Evolutionary conservation across 2,329 filamentous ascomycete species (phyloP).

Genomic region (Alternaria triticina): DNA sequence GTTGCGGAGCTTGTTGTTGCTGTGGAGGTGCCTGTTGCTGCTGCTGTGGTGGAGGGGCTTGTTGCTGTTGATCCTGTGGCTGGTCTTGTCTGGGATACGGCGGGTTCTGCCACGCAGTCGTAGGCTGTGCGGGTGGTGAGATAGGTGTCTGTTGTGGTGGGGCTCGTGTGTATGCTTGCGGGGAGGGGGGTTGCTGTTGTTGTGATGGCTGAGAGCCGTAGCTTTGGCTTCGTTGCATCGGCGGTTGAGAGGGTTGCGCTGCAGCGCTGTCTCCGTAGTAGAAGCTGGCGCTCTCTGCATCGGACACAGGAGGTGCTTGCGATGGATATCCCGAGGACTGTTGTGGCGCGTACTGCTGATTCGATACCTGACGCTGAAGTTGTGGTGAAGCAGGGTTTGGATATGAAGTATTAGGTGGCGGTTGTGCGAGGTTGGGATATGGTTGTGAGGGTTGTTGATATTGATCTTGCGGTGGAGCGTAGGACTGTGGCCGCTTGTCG

Average conservation of each 20-base stretch:
- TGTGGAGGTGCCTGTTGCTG: slow-evolving; percentile 25
- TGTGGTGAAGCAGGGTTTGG: slow-evolving; percentile 46
- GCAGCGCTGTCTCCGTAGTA: slow-evolving; percentile 42
- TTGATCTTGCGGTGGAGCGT: slow-evolving; percentile 36
- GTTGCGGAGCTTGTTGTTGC: slow-evolving; percentile 20
- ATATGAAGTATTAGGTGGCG: slow-evolving; percentile 32
- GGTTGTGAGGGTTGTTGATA: slow-evolving; percentile 46
- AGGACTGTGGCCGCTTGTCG: slow-evolving; percentile 41
- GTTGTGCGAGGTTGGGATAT: slow-evolving; percentile 43
- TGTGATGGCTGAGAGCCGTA: slow-evolving; percentile 41
- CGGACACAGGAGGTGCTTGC: slow-evolving; percentile 43
- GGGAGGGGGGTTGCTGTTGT: slow-evolving; percentile 43
- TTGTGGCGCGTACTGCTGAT: slow-evolving; percentile 44
- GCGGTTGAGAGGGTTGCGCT: slow-evolving; percentile 28
- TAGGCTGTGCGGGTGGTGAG: slow-evolving; percentile 39
- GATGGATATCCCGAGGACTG: slow-evolving; percentile 38
- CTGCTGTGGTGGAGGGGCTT: slow-evolving; percentile 29
- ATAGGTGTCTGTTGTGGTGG: slow-evolving; percentile 37
- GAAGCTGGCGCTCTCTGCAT: slow-evolving; percentile 42
- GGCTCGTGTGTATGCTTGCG: slow-evolving; percentile 39
- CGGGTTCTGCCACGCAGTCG: slow-evolving; percentile 39
- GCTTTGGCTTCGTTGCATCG: slow-evolving; percentile 39
- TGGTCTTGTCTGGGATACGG: slow-evolving; percentile 42
- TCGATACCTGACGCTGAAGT: slow-evolving; percentile 43
- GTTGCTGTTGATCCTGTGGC: slow-evolving; percentile 33